Evolutionary conservation across 2,329 filamentous ascomycete genomes (phyloP), one percentile per base, ranked within the genome.

Genomic region (Fusarium tanahbumbuense): DNA sequence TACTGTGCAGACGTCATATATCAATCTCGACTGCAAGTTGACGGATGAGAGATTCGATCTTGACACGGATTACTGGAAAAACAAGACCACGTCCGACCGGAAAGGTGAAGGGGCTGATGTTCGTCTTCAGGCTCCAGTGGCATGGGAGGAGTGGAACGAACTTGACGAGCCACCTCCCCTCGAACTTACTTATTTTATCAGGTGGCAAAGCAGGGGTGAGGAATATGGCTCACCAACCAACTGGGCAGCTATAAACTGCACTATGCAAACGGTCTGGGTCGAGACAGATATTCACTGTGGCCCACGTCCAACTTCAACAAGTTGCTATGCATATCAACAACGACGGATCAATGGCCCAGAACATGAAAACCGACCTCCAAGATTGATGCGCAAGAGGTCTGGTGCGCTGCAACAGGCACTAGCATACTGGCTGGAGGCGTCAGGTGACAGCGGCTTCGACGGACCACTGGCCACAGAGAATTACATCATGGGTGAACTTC

Each of bases 341-440:
- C 25, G 44, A 1, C 22, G 32, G 0, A 2, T 49, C 15, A 13
- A 23, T 0, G 10, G 1, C 15, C 2, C 1, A 32, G 1, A 10
- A 1, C 22, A 15, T 3, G 9, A 3, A 0, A 13, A 32, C 3
- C 28, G 20, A 6, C 27, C 6, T 13, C 20, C 28, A 6, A 32
- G 27, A 0, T 5, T 32, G 1, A 32, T 49, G 28, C 4, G 2
- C 2, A 23, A 23, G 20, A 32, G 5, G 1, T 16, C 2, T 18
- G 20, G 6, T 6, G 9, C 46, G 5, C 8, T 60, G 1, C 11
- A 25, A 11, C 32, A 58, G 8, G 41, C 41, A 1, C 4, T 60
- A 1, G 6, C 1, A 2, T 12, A 8, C 5, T 60, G 56, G 56
- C 16, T 23, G 3, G 7, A 57, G 4, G 30, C 52, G 1, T 60